Conservation (phyloP, 305 asterid genomes). For the Ajuga reptans region DNA sequence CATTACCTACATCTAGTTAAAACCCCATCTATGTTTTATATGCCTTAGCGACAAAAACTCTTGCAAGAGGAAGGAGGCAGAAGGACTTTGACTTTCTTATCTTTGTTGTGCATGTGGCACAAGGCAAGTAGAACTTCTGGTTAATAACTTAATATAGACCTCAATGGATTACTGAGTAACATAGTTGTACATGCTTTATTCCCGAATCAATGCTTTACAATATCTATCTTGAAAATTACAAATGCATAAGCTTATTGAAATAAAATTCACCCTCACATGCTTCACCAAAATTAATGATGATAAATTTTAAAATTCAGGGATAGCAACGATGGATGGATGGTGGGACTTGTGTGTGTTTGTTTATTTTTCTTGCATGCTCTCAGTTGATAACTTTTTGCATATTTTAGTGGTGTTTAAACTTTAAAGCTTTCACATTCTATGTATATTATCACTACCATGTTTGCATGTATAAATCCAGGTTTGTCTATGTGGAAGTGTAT, state of each 20-base stretch:
- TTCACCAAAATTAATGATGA: too few relatives aligned
- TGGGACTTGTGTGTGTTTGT: neutral
- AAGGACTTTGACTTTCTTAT: conserved; percentile 20
- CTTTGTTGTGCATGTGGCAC: conserved; percentile 30
- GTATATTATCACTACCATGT: neutral
- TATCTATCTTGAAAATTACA: neutral
- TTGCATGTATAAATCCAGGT: neutral
- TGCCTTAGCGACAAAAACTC: conserved; percentile 13
- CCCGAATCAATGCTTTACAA: neutral
- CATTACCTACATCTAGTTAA: conserved; percentile 19
- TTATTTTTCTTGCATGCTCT: neutral
- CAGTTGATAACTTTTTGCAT: neutral
- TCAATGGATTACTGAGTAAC: neutral
- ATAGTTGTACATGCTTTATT: neutral
- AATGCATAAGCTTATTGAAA: neutral
- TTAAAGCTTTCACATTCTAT: neutral
- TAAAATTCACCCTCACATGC: neutral
- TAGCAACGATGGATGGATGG: neutral
- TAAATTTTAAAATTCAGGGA: too few relatives aligned
- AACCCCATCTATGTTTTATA: conserved; percentile 9
- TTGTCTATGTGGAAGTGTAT: neutral
- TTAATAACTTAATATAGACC: conserved; percentile 17
- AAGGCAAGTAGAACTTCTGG: conserved; percentile 24
- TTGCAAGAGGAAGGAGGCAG: conserved; percentile 22
- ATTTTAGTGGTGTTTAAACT: neutral